phyloP scores from a whole-genome alignment of 208 protist genomes.

The Trypanosoma congolense region DNA sequence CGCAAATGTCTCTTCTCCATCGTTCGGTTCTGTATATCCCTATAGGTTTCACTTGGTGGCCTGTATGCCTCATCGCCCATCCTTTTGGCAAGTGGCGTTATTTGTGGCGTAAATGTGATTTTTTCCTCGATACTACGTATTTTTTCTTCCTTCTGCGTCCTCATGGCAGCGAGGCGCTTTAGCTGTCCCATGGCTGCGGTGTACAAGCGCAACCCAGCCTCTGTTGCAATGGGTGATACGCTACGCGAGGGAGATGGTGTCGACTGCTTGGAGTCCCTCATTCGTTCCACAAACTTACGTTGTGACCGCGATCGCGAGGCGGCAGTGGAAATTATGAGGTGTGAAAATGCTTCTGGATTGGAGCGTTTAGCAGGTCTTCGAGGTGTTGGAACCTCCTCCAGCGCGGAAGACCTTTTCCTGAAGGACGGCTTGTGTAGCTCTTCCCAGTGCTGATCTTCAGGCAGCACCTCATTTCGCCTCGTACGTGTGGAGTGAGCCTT shows the following conservation, averaged over 20 bases:
- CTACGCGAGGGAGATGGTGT: not conserved
- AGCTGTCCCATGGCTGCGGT: conserved; percentile 20
- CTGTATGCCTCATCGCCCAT: conserved; percentile 27
- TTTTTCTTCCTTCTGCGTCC: conserved; percentile 18
- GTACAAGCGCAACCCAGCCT: conserved; percentile 56
- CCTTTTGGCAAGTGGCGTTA: conserved; percentile 40
- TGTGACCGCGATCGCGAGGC: conserved; percentile 32
- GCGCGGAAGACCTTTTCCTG: too few relatives aligned
- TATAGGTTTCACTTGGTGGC: conserved; percentile 29
- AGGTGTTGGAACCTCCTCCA: not conserved
- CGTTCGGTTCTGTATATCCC: conserved; percentile 16
- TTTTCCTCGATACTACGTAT: conserved; percentile 25
- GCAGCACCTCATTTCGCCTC: too few relatives aligned
- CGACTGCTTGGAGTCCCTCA: conserved; percentile 28
- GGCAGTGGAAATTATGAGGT: conserved; percentile 35
- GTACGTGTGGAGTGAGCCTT: too few relatives aligned
- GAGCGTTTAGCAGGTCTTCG: conserved; percentile 17
- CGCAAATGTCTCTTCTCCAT: conserved; percentile 33
- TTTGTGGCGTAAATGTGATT: conserved; percentile 58
- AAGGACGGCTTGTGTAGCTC: too few relatives aligned
- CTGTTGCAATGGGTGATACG: conserved; percentile 33
- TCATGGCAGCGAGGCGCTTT: conserved; percentile 13
- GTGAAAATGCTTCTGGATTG: conserved; percentile 26
- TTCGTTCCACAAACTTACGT: conserved; percentile 51
- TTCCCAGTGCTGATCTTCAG: too few relatives aligned